Conservation (phyloP, 352 stramenopile genomes). For the Phytopythium delawarense region DNA sequence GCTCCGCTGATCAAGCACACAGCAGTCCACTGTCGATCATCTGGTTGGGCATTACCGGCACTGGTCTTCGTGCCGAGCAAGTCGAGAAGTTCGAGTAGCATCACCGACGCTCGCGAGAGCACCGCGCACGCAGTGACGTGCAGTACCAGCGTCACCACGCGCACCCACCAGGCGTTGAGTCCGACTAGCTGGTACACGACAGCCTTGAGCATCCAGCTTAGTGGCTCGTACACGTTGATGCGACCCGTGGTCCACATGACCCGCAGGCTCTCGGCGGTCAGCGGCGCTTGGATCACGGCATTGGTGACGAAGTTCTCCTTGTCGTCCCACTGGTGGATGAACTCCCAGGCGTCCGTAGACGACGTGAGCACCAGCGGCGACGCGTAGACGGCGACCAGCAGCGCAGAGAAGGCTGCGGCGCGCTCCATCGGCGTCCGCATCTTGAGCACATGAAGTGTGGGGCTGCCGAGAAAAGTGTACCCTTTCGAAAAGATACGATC, state of each 20-base stretch:
- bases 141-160: constrained; percentile 35
- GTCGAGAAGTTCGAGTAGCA: constrained; percentile 21
- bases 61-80: neutral
- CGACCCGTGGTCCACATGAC: constrained; percentile 45
- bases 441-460: neutral
- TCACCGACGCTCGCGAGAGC: constrained; percentile 20
- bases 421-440: constrained; percentile 3
- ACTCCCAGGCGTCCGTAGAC: constrained; percentile 27
- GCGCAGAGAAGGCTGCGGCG: constrained; percentile 4
- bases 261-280: constrained; percentile 28
- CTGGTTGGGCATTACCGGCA: neutral
- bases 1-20: constrained; percentile 36
- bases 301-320: constrained; percentile 55
- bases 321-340: constrained; percentile 54
- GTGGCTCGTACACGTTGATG: constrained; percentile 69
- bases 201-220: constrained; percentile 65
- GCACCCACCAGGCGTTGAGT: constrained; percentile 33
- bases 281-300: constrained; percentile 28
- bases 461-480: neutral
- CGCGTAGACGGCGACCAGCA: constrained; percentile 1
- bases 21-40: neutral
- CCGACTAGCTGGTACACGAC: constrained; percentile 27
- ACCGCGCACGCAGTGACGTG: constrained; percentile 28
- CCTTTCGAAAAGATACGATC: constrained; percentile 7
- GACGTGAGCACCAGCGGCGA: neutral